Evolutionary conservation across 106 monocot genomes (phyloP), one percentile per base, ranked within the genome.

Genomic region (Cymbidium sinense): DNA sequence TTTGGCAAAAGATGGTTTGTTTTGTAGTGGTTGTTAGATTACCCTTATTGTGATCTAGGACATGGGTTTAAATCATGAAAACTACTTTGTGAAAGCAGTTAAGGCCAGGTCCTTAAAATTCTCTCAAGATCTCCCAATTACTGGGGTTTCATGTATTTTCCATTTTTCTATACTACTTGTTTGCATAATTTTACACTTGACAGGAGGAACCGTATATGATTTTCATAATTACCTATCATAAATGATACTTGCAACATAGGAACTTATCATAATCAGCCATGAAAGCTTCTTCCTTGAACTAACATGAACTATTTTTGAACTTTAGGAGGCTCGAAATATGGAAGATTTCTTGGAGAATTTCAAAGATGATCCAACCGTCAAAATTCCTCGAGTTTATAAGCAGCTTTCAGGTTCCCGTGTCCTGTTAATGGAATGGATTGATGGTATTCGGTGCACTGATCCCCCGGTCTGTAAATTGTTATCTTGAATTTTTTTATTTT

Each of bases 261-360:
- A 74, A 10, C 44, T 74, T 27, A 47, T 74, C 13, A 13, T 43
- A 9, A 23, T 43, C 27, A 44, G 44, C 13, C 74, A 44, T 5
- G 19, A 7, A 3, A 18, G 74, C 43, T 74, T 44, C 28, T 73
- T 70, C 36, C 4, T 37, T 74, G 43, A 27, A 28, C 41, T 44
- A 74, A 71, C 36, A 36, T 71, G 34, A 35, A 37, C 20, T 58
- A 71, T 19, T 37, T 71, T 37, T 71, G 20, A 71, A 71, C 7
- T 36, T 20, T 78, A 99, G 98, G 98, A 99, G 85, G 94, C 95
- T 78, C 28, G 27, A 39, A 99, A 99, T 77, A 95, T 99, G 70
- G 95, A 99, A 82, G 95, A 99, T 71, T 99, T 99, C 74, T n/a
- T 99, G 34, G 95, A 90, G 80, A 99, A 99, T 81, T 99, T 99